Base-by-base conservation (phyloP, 2,329 filamentous ascomycete genomes). In the Bipolaris oryzae region DNA sequence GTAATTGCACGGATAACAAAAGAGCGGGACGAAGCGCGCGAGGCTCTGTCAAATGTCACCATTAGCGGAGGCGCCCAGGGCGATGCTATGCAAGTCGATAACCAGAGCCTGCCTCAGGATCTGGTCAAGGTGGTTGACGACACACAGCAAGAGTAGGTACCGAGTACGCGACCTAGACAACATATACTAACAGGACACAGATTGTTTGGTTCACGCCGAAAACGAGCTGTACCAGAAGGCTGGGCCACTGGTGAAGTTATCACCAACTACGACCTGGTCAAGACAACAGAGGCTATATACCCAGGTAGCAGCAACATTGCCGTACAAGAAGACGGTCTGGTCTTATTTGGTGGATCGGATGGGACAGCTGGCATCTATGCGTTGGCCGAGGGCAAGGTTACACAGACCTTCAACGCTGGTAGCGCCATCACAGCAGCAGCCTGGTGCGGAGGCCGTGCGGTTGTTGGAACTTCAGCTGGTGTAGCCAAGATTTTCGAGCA, bases 71-170 rank as follows among this genome's bases (percentile, higher is more conserved):
- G 78, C 53, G 78, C 79, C 3, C 78, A 77, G 10, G 55, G 88
- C 25, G 95, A 98, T 75, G 89, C 89, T 16, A 99, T 99, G 95
- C 91, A 95, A 64, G 88, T 99, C 16, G 95, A 99, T 74, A 87
- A 84, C 51, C 87, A 92, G 67, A 86, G 85, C 21, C 81, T 99
- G 31, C 87, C 93, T 2, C 87, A 90, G 42, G 84, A 84, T 13
- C 80, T 97, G 46, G 81, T 86, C 18, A 85, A 85, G 51, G 87
- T 88, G 70, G 87, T 99, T 48, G 90, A 96, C 60, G 87, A 87
- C 74, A 90, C 90, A 69, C 91, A 96, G 73, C 84, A 89, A 74
- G 85, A 85, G 90, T 95, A 85, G 57, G 89, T 15, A 1, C 7
- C 20, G 7, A 5, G 16, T 4, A 21, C 15, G 28, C 25, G 10